phyloP scores from a whole-genome alignment of 345 rosid species.

The Mercurialis annua region DNA sequence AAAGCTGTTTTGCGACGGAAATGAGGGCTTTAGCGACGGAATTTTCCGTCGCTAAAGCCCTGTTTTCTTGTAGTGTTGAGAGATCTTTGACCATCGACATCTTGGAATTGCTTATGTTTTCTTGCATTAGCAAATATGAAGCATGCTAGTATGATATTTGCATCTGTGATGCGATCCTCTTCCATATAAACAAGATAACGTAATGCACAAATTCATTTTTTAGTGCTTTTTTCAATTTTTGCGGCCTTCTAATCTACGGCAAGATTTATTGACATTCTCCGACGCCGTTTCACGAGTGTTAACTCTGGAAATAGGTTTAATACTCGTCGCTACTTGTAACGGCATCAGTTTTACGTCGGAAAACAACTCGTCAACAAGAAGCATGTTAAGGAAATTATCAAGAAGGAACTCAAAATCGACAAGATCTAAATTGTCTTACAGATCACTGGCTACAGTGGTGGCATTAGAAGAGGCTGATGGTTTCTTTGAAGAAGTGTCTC shows the following conservation, averaged over 20 bases:
- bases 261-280: slow-evolving; percentile 33
- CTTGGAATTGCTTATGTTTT: too few species aligned
- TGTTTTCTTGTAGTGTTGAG: too few species aligned
- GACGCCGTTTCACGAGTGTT: slow-evolving; percentile 17
- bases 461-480: slow-evolving; percentile 21
- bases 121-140: too few species aligned
- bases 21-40: too few species aligned
- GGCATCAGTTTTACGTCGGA: slow-evolving; percentile 84
- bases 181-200: too few species aligned
- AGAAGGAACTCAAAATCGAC: slow-evolving; percentile 86
- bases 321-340: slow-evolving; percentile 39
- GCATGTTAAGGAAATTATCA: slow-evolving; percentile 74
- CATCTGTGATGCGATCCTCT: too few species aligned
- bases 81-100: too few species aligned
- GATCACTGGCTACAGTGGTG: slow-evolving; percentile 18
- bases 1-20: too few species aligned
- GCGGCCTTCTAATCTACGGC: slow-evolving; percentile 37
- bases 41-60: too few species aligned
- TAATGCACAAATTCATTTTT: too few species aligned
- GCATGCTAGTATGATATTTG: too few species aligned
- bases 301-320: not conserved
- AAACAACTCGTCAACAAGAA: slow-evolving; percentile 90
- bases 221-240: too few species aligned
- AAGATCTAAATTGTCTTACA: slow-evolving; percentile 31
- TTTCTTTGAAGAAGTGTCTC: slow-evolving; percentile 26